Base-by-base conservation (phyloP, 805 yeast genomes). In the Yarrowia keelungensis region DNA sequence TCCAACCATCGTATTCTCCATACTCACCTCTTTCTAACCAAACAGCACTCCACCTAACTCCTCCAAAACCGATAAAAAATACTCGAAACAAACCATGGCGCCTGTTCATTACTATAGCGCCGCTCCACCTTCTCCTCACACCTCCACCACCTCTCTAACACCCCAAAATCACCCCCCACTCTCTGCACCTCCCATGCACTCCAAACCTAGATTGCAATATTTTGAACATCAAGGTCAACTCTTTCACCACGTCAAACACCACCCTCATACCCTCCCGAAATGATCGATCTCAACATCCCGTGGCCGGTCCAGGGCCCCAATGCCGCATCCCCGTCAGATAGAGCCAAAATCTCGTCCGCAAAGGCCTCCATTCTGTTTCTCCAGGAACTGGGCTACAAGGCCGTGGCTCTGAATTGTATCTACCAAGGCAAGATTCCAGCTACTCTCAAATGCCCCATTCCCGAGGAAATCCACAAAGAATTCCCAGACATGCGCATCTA, bases 321-420 rank as follows among this genome's bases (percentile, higher is more conserved):
- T 19, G 61, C 61, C 14, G 68, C 68, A 19, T 16, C 39, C 11
- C 53, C 61, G 12, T 65, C 62, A 5, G 43, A 41, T 14, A 16
- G 32, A 8, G 68, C 61, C 59, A 65, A 42, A 14, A 35, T 51
- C 16, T 14, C 42, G 10, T 42, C 50, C 2, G 68, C 61, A 39
- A 65, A 51, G 39, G 68, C 61, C 11, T 43, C 51, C 26, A 51
- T 65, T 32, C 26, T 43, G 35, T 42, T 65, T 16, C 45, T 65
- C 4, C 61, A 65, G 43, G 68, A 65, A 16, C 50, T 65, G 12
- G 95, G 94, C 11, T 92, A 92, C 75, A 85, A 90, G 0, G 89
- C 88, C 72, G 82, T 91, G 3, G 98, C 94, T 2, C 78, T 93
- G 64, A 92, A 91, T 76, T 87, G 87, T 49, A 39, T 68, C 46